These are phyloP conservation scores for Pterocarpus macrocarpus DNA, from an alignment of 306 rosid genomes.

Conservation along the genomic window DNA sequence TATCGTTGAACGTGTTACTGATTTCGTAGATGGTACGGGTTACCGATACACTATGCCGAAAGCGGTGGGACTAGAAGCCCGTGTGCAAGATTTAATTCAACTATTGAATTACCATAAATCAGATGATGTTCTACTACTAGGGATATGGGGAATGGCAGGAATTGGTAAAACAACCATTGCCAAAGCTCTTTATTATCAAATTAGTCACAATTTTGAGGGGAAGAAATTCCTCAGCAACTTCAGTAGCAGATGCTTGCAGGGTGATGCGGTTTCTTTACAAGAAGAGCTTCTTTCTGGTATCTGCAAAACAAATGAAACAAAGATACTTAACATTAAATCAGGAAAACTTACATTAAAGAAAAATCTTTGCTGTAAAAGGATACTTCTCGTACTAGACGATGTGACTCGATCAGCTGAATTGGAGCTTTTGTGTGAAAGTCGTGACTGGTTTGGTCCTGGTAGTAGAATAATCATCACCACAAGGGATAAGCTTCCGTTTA, in stretches of 20 bases:
- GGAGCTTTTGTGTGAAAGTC: conserved; percentile 8
- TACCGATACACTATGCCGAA: too few relatives aligned
- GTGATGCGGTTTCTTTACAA: background rate
- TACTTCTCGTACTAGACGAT: conserved; percentile 43
- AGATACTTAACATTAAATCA: background rate
- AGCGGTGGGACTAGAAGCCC: too few relatives aligned
- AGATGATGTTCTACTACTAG: background rate
- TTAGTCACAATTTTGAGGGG: background rate
- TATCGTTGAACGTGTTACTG: background rate
- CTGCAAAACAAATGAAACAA: background rate
- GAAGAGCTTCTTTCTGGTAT: conserved; percentile 20
- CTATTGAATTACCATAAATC: too few relatives aligned
- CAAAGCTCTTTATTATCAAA: conserved; percentile 10
- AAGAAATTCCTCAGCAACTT: background rate
- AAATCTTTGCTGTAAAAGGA: background rate
- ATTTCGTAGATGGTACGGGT: too few relatives aligned
- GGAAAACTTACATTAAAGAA: background rate
- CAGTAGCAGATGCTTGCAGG: too few relatives aligned
- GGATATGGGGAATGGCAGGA: conserved; percentile 42
- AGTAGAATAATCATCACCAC: conserved; percentile 38
- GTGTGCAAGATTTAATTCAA: too few relatives aligned
- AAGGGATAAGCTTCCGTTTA: background rate
- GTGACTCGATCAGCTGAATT: background rate
- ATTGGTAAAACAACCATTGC: conserved; percentile 34
- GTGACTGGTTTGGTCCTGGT: background rate